A percentile compares a stretch with the other conserved stretches of the same genome.
These are phyloP conservation scores for Ophiostoma piceae DNA, from an alignment of 2,329 filamentous ascomycete species.

Conservation along the genomic window DNA sequence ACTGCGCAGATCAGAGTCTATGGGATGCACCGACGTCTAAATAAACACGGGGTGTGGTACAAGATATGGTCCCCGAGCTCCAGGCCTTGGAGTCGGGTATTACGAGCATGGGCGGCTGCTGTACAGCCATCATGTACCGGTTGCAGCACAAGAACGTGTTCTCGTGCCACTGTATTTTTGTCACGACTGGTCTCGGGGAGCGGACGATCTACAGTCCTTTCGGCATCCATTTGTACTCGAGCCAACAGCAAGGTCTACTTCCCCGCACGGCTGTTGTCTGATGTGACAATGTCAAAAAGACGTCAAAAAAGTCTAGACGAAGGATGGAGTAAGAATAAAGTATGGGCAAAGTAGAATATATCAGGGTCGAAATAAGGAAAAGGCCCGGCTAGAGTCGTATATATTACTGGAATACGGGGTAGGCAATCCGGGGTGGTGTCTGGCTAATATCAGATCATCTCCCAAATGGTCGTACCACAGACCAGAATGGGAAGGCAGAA, in stretches of 20 bases:
- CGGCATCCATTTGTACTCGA: not conserved
- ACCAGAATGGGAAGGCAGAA: not conserved
- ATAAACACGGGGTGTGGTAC: not conserved
- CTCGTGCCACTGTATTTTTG: not conserved
- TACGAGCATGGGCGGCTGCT: not conserved
- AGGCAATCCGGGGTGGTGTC: slow-evolving; percentile 5
- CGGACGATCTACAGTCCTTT: slow-evolving; percentile 10
- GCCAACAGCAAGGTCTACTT: not conserved
- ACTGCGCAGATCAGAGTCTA: not conserved
- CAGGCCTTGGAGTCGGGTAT: not conserved
- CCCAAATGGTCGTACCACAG: not conserved
- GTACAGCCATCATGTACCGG: not conserved
- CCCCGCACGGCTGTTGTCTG: not conserved
- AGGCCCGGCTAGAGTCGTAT: not conserved
- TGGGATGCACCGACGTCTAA: not conserved
- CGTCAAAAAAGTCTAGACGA: not conserved
- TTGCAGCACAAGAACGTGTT: not conserved
- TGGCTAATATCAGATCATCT: slow-evolving; percentile 8
- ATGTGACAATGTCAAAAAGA: not conserved
- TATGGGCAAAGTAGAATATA: not conserved
- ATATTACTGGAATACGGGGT: not conserved
- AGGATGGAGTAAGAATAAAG: not conserved
- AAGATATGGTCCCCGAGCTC: not conserved
- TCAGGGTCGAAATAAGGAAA: not conserved
- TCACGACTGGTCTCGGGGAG: not conserved